Evolutionary conservation across 371 early-diverging fungal genomes (phyloP).

Genomic region (Rhizopus sp.): DNA sequence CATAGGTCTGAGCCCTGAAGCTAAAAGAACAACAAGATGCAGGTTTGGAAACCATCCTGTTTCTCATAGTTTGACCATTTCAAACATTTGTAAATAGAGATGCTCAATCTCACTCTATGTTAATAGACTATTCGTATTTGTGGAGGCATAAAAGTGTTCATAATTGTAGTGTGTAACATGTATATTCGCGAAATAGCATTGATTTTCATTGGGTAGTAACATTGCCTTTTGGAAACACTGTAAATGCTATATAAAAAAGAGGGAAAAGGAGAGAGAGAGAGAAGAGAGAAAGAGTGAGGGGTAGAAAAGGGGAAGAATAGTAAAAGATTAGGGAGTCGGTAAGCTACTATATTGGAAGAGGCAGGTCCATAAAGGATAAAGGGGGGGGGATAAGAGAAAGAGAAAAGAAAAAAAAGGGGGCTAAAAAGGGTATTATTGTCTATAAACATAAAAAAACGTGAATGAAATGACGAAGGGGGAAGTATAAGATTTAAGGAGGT

Average conservation of each 20-base stretch:
- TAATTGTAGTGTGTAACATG: too few species aligned
- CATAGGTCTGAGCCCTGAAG: too few species aligned
- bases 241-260: background rate
- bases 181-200: too few species aligned
- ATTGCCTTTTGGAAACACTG: too few species aligned
- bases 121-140: too few species aligned
- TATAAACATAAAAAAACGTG: background rate
- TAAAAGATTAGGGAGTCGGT: background rate
- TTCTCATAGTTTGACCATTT: too few species aligned
- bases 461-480: background rate
- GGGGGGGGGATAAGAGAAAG: background rate
- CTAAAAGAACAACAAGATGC: too few species aligned
- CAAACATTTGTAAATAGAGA: too few species aligned
- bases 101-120: too few species aligned
- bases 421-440: background rate
- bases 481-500: constrained; percentile 9
- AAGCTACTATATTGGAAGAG: constrained; percentile 1
- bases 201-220: too few species aligned
- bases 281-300: background rate
- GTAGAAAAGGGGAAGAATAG: background rate
- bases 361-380: background rate
- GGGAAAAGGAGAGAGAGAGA: background rate
- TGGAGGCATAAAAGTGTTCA: too few species aligned
- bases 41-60: too few species aligned
- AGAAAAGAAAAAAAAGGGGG: background rate